Evolutionary conservation across 768 basidiomycete genomes (phyloP).

Genomic region (Russula griseocarnosa): DNA sequence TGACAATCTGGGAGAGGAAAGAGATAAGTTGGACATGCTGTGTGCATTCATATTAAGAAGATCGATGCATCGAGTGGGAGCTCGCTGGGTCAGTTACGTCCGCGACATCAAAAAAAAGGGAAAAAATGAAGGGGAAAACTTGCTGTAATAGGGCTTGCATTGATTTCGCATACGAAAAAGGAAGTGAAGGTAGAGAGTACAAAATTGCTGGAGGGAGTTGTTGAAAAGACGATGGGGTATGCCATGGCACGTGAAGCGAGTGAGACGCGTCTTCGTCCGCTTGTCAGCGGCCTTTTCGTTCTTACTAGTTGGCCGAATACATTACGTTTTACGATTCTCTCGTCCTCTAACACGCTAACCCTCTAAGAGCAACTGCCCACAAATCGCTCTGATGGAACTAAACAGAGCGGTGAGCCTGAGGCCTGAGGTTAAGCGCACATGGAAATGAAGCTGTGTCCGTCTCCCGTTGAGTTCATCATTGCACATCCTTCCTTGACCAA

Average conservation of each 20-base stretch:
- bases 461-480: background rate
- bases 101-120: no score
- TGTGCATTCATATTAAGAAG: background rate
- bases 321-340: no score
- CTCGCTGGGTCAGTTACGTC: background rate
- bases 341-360: no score
- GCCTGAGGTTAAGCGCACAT: no score
- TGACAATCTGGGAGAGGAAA: conserved; percentile 13
- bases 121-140: background rate
- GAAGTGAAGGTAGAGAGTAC: conserved; percentile 20
- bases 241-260: no score
- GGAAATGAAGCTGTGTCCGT: background rate
- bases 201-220: conserved; percentile 6
- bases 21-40: background rate
- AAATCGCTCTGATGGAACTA: conserved; percentile 2
- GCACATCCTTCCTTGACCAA: no score
- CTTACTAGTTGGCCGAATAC: no score
- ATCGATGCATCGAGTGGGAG: background rate
- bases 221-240: background rate
- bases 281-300: no score
- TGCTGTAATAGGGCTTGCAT: conserved; percentile 25
- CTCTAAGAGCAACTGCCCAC: no score
- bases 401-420: background rate
- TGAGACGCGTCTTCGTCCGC: no score
- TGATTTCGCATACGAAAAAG: conserved; percentile 12